phyloP scores from a whole-genome alignment of 306 rosid genomes.

The Astragalus membranaceus region DNA sequence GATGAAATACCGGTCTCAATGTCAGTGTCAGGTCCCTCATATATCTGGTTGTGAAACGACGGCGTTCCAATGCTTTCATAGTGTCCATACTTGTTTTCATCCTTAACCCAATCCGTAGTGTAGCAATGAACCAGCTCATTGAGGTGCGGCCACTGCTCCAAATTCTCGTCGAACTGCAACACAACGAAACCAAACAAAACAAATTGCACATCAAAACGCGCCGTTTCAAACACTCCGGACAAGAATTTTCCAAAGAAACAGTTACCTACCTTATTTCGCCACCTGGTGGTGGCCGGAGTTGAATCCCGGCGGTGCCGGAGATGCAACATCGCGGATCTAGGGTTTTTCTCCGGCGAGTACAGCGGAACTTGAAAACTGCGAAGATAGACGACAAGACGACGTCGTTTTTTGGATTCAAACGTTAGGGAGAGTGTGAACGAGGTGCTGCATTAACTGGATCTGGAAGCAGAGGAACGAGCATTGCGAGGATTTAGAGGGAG shows the following conservation, averaged over 20 bases:
- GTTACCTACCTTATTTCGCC: constrained; percentile 72
- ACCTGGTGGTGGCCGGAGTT: constrained; percentile 70
- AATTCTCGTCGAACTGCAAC: constrained; percentile 77
- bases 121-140: constrained; percentile 93
- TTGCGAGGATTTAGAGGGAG: not conserved
- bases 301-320: constrained; percentile 94
- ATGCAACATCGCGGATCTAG: constrained; percentile 94
- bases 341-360: constrained; percentile 34
- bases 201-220: not conserved
- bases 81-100: constrained; percentile 92
- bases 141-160: constrained; percentile 99
- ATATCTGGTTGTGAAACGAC: constrained; percentile 81
- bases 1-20: constrained; percentile 72
- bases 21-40: constrained; percentile 96
- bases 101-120: constrained; percentile 93
- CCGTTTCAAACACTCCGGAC: not conserved
- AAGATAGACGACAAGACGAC: not conserved
- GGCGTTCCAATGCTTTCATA: constrained; percentile 62
- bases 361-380: not conserved
- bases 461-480: constrained; percentile 29
- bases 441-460: constrained; percentile 65
- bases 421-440: not conserved
- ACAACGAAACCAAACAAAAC: not conserved
- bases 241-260: not conserved
- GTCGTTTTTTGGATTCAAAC: constrained; percentile 2